Evolutionary conservation across 495 filamentous ascomycete genomes (phyloP).

Genomic region (Aspergillus ostianus): DNA sequence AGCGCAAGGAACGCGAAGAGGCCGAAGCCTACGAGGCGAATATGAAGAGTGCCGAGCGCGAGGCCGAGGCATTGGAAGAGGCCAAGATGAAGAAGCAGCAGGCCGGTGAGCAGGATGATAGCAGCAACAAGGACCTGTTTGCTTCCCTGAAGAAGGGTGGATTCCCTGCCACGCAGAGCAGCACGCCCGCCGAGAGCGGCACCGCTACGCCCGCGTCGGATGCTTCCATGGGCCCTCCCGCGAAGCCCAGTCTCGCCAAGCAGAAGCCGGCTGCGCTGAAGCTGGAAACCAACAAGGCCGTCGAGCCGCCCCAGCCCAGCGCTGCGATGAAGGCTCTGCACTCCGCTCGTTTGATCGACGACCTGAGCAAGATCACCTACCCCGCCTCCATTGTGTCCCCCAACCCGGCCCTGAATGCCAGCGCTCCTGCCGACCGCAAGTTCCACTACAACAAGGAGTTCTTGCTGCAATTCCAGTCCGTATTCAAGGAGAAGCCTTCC

Average conservation of each 20-base stretch:
- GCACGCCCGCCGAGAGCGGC: conserved; percentile 54
- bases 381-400: conserved; percentile 79
- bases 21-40: conserved; percentile 48
- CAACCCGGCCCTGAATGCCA: conserved; percentile 82
- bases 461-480: conserved; percentile 92
- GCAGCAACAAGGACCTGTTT: conserved; percentile 47
- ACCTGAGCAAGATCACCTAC: conserved; percentile 68
- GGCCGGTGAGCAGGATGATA: conserved; percentile 36
- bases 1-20: conserved; percentile 57
- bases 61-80: conserved; percentile 57
- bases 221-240: conserved; percentile 52
- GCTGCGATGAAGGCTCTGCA: conserved; percentile 88
- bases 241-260: conserved; percentile 55
- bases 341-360: conserved; percentile 77
- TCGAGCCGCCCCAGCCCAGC: conserved; percentile 86
- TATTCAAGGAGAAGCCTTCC: conserved; percentile 94
- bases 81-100: conserved; percentile 49
- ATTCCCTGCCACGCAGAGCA: conserved; percentile 43
- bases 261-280: conserved; percentile 79
- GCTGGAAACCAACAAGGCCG: conserved; percentile 73
- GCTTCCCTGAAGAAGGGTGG: conserved; percentile 56
- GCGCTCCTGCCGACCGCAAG: conserved; percentile 68
- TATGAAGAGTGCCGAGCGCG: conserved; percentile 56
- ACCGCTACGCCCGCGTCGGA: conserved; percentile 56
- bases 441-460: conserved; percentile 97